These are phyloP conservation scores for Pestalotiopsis sp. DNA, from an alignment of 2,329 filamentous ascomycete species.

Conservation along the genomic window DNA sequence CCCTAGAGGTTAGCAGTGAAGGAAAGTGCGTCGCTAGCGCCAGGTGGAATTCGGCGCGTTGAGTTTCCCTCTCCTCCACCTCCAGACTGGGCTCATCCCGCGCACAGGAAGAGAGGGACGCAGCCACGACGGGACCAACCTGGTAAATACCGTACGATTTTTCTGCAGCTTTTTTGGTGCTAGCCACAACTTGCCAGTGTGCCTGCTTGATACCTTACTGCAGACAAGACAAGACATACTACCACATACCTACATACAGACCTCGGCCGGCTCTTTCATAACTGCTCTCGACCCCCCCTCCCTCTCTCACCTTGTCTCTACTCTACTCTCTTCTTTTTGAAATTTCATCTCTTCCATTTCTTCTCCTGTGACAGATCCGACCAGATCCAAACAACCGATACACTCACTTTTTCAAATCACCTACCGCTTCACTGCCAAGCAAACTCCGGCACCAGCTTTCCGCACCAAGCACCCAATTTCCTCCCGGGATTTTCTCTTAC, in stretches of 20 bases:
- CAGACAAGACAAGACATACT: neutral
- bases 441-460: neutral
- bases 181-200: neutral
- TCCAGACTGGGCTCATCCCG: constrained; percentile 8
- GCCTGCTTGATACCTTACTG: neutral
- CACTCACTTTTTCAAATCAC: neutral
- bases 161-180: neutral
- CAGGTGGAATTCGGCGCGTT: neutral
- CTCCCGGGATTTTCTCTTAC: neutral
- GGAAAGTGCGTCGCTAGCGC: no score
- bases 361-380: neutral
- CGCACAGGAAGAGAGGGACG: neutral
- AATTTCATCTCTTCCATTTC: neutral
- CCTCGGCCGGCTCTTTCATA: neutral
- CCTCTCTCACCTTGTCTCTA: neutral
- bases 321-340: neutral
- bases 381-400: neutral
- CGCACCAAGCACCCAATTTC: neutral
- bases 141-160: neutral
- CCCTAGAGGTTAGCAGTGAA: no score
- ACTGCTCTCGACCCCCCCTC: neutral
- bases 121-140: neutral
- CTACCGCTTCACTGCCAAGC: neutral
- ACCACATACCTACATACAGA: neutral
- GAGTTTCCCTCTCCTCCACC: neutral